Conservation (phyloP, 116 monocot genomes). For the Cymodocea nodosa region DNA sequence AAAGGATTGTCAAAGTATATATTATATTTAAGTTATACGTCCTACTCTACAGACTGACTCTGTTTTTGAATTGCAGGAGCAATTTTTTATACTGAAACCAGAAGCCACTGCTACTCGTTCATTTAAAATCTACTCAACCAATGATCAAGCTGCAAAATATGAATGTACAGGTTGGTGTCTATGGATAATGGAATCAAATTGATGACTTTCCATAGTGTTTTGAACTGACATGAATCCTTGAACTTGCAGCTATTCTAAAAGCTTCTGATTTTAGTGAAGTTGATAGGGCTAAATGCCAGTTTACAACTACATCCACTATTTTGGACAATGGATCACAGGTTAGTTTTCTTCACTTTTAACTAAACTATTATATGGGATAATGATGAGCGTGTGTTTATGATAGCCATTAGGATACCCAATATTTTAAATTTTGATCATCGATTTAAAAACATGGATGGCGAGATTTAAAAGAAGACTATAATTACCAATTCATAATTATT, state of each 20-base stretch:
- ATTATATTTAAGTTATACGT: too few species aligned
- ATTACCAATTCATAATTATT: too few species aligned
- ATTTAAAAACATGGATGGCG: too few species aligned
- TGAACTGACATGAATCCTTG: neutral
- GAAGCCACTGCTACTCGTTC: slow-evolving; percentile 50
- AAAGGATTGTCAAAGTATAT: too few species aligned
- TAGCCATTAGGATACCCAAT: too few species aligned
- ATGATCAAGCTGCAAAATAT: slow-evolving; percentile 87
- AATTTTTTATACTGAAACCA: slow-evolving; percentile 85
- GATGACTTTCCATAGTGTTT: neutral
- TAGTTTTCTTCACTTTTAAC: neutral
- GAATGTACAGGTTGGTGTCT: slow-evolving; percentile 62
- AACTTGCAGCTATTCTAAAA: slow-evolving; percentile 62
- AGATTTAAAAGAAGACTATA: too few species aligned
- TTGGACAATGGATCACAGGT: slow-evolving; percentile 94
- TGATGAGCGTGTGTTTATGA: too few species aligned
- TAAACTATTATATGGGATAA: too few species aligned
- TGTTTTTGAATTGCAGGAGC: slow-evolving; percentile 45
- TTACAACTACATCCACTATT: slow-evolving; percentile 75
- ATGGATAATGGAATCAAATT: neutral
- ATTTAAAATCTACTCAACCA: slow-evolving; percentile 66
- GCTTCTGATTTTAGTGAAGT: slow-evolving; percentile 86
- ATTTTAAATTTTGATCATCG: too few species aligned
- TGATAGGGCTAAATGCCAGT: slow-evolving; percentile 81
- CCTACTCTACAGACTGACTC: too few species aligned